Evolutionary conservation across 805 yeast species (phyloP).

Genomic region (Candida xyloterini): DNA sequence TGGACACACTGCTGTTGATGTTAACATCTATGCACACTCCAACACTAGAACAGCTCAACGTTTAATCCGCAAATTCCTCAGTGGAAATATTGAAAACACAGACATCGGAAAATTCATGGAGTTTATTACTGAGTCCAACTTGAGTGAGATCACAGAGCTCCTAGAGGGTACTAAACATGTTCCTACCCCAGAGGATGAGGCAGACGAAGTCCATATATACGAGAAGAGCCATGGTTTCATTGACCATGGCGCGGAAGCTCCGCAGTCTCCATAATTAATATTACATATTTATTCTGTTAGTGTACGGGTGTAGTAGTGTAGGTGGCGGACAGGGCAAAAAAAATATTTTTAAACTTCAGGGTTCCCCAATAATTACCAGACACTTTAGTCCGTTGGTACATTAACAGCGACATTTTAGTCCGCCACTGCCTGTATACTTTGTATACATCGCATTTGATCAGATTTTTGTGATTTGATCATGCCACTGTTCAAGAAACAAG

Average conservation of each 20-base stretch:
- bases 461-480: constrained; percentile 5
- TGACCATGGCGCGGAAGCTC: constrained; percentile 19
- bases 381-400: constrained; percentile 1
- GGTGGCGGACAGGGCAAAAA: constrained; percentile 12
- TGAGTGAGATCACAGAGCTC: constrained; percentile 46
- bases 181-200: constrained; percentile 27
- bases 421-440: constrained; percentile 7
- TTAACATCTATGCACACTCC: constrained; percentile 81
- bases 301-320: constrained; percentile 2
- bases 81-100: constrained; percentile 83
- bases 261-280: constrained; percentile 6
- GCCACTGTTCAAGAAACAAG: constrained; percentile 21
- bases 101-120: constrained; percentile 80
- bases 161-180: constrained; percentile 49
- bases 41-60: constrained; percentile 46
- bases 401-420: background rate
- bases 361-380: background rate
- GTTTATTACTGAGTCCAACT: constrained; percentile 44
- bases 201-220: constrained; percentile 7
- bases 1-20: constrained; percentile 96
- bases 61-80: constrained; percentile 44
- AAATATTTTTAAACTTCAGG: background rate
- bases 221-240: constrained; percentile 17
- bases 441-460: constrained; percentile 7
- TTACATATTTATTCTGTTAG: constrained; percentile 4